Evolutionary conservation across 2,329 filamentous ascomycete genomes (phyloP), one percentile per base, ranked within the genome.

Genomic region (Diplocarpon mali): DNA sequence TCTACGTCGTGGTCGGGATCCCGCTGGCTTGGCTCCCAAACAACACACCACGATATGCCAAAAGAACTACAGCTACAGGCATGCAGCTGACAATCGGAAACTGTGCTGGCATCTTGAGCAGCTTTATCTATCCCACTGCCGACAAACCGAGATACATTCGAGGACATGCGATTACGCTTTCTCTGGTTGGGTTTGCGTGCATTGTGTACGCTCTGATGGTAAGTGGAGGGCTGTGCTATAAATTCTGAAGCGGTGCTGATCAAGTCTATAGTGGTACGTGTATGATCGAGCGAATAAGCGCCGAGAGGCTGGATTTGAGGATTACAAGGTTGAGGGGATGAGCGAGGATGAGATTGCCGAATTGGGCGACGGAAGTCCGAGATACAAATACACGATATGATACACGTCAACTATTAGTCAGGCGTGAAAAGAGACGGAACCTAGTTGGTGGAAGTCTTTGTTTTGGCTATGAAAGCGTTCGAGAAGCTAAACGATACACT

Each of bases 81-180:
- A 51, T 80, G 46, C 76, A 80, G 57, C 60, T 80, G 14, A 76
- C 68, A 5, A 69, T 78, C 47, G 76, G 76, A 14, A 81, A 81
- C 51, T 66, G 69, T 42, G 68, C 69, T 15, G 77, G 77, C 2
- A 75, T 81, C 35, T 73, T 78, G 69, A 68, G 71, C 5, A 71
- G 72, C 3, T 80, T 78, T 57, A 65, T 74, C 60, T 76, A 74
- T 47, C 63, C 65, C 2, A 60, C 62, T 0, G 52, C 54, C 0
- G 62, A 72, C 48, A 62, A 62, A 0, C 72, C 72, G 0, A 60
- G 64, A 0, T 77, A 68, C 45, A 57, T 69, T 9, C 66, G 63
- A n/a, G 73, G 73, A 0, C 73, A 76, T 44, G 69, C 62, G 5
- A 69, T 73, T 0, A 70, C 69, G 0, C 64, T 76, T 51, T 66